Percentiles rank a stretch among this genome's conserved stretches.
phyloP scores from a whole-genome alignment of 306 rosid genomes.

The Fragaria ananassa region DNA sequence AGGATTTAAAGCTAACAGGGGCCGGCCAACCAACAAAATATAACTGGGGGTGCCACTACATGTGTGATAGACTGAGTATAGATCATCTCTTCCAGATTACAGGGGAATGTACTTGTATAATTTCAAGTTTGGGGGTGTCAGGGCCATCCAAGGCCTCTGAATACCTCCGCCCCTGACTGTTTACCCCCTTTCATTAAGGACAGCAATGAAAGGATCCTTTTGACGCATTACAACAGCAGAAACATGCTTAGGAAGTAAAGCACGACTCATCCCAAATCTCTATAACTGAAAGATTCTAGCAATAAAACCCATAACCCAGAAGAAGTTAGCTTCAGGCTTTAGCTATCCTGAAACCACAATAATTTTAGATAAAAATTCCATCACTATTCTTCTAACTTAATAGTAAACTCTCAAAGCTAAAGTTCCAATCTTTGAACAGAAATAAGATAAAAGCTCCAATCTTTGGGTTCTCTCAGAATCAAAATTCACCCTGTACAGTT shows the following conservation, averaged over 20 bases:
- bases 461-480: not conserved
- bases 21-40: too few relatives aligned
- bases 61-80: too few relatives aligned
- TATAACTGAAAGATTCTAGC: conserved; percentile 2
- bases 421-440: not conserved
- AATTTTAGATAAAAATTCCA: not conserved
- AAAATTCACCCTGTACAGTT: not conserved
- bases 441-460: not conserved
- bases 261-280: conserved; percentile 44
- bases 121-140: too few relatives aligned
- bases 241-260: conserved; percentile 72
- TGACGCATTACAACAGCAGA: conserved; percentile 59
- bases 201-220: conserved; percentile 66
- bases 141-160: too few relatives aligned
- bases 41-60: too few relatives aligned
- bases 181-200: too few relatives aligned
- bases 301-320: conserved; percentile 16
- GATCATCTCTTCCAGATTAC: too few relatives aligned
- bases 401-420: not conserved
- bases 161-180: too few relatives aligned
- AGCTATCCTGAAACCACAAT: conserved; percentile 1
- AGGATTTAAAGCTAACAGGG: too few relatives aligned
- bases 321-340: conserved; percentile 1
- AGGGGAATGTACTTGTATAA: too few relatives aligned
- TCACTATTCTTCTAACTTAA: not conserved